These are phyloP conservation scores for Nyssa sinensis DNA, from an alignment of 148 eudicot species.

Conservation along the genomic window DNA sequence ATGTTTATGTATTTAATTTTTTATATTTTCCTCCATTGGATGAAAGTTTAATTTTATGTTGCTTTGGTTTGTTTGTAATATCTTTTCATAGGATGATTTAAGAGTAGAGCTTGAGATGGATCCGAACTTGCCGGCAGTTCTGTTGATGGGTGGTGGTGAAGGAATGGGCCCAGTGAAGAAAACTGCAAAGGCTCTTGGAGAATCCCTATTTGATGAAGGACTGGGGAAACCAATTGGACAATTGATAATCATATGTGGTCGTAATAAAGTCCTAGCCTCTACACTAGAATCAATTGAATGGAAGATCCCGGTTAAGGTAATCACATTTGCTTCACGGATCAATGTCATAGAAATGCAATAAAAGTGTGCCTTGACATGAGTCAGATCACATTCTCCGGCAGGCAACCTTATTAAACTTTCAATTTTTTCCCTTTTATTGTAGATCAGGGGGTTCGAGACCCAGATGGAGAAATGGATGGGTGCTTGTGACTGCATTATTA, in stretches of 20 bases:
- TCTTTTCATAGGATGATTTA: constrained; percentile 54
- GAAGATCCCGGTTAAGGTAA: constrained; percentile 91
- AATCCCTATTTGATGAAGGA: constrained; percentile 56
- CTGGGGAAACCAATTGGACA: constrained; percentile 81
- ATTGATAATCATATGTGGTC: constrained; percentile 79
- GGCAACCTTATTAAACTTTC: background rate
- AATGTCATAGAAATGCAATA: background rate
- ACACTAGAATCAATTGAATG: constrained; percentile 67
- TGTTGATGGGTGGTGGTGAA: constrained; percentile 98
- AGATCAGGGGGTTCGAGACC: constrained; percentile 88
- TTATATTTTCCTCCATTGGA: background rate
- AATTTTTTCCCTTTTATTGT: background rate
- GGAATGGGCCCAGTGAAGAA: constrained; percentile 97
- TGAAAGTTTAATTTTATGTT: background rate
- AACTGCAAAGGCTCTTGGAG: constrained; percentile 82
- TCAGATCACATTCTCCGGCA: background rate
- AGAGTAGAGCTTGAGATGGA: constrained; percentile 85
- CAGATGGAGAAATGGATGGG: constrained; percentile 99
- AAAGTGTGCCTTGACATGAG: background rate
- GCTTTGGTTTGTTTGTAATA: background rate
- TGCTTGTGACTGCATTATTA: constrained; percentile 93
- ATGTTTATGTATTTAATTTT: background rate
- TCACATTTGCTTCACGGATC: background rate
- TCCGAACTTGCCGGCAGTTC: constrained; percentile 65
- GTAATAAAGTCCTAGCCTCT: constrained; percentile 62